Conservation (phyloP, 2,329 filamentous ascomycete genomes). For the Juglanconis sp. region DNA sequence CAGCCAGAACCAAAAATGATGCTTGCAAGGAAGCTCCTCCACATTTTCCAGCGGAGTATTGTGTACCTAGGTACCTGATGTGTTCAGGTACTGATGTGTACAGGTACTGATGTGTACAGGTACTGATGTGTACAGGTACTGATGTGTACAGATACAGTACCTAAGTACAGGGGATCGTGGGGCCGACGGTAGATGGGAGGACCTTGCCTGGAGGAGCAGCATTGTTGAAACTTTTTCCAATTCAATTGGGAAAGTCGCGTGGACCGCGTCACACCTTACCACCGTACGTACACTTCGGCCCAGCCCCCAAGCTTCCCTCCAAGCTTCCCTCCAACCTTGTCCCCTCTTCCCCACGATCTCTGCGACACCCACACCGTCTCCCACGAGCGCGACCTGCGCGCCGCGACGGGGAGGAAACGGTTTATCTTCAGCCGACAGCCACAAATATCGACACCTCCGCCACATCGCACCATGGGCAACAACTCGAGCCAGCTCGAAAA, state of each 20-base stretch:
- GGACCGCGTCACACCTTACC: neutral
- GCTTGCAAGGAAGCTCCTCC: too few species aligned
- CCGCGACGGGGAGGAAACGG: neutral
- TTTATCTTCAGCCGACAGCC: neutral
- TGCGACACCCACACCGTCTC: neutral
- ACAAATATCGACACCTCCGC: neutral
- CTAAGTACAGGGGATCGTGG: neutral
- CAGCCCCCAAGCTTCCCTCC: too few species aligned
- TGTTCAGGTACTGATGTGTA: too few species aligned
- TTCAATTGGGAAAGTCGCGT: neutral
- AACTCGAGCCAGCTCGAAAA: conserved; percentile 1
- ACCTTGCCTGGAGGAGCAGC: neutral
- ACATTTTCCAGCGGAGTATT: too few species aligned
- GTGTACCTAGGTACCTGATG: too few species aligned
- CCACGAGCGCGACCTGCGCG: neutral
- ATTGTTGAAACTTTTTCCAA: too few species aligned
- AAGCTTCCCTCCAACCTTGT: neutral
- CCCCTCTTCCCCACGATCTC: neutral
- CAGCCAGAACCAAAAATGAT: too few species aligned
- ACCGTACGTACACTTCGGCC: too few species aligned
- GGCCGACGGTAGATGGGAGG: neutral
- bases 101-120: too few species aligned
- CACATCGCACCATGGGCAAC: neutral
- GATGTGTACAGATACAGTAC: too few species aligned
- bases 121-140: too few species aligned